phyloP scores from a whole-genome alignment of 331 rosid species.

The Quercus lobata region DNA sequence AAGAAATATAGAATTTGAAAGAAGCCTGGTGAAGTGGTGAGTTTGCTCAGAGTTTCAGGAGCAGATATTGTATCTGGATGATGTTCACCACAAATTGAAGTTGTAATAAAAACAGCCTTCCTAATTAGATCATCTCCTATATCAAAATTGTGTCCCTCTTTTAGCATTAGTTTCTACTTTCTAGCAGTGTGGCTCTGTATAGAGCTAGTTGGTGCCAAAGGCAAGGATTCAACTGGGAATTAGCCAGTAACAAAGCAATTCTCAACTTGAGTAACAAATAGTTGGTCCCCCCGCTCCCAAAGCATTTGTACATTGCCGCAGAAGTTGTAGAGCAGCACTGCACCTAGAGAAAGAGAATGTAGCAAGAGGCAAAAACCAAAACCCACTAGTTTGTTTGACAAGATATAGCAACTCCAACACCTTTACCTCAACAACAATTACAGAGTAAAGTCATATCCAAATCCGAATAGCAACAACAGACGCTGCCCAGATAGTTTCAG shows the following conservation, averaged over 20 bases:
- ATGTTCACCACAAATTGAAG: slow-evolving; percentile 79
- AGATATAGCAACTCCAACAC: slow-evolving; percentile 54
- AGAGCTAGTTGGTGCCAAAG: too few relatives aligned
- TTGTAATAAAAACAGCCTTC: slow-evolving; percentile 72
- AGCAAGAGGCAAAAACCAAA: slow-evolving; percentile 16
- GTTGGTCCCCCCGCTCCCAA: too few relatives aligned
- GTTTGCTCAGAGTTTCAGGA: slow-evolving; percentile 67
- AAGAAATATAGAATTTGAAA: slow-evolving; percentile 47
- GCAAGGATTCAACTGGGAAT: too few relatives aligned
- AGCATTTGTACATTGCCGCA: too few relatives aligned
- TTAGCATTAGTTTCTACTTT: slow-evolving; percentile 48
- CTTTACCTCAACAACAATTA: slow-evolving; percentile 54
- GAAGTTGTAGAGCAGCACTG: too few relatives aligned
- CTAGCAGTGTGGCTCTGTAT: too few relatives aligned
- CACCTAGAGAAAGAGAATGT: too few relatives aligned
- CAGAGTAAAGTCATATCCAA: slow-evolving; percentile 58
- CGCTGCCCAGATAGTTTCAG: slow-evolving; percentile 77
- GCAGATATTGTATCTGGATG: slow-evolving; percentile 74
- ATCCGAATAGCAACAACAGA: slow-evolving; percentile 68
- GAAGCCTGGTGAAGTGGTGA: slow-evolving; percentile 49
- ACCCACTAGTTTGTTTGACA: slow-evolving; percentile 51
- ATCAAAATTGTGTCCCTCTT: slow-evolving; percentile 75
- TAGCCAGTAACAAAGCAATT: too few relatives aligned
- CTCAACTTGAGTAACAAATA: too few relatives aligned
- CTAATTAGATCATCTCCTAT: slow-evolving; percentile 72